A percentile compares a stretch with the other conserved stretches of the same genome.
These are phyloP conservation scores for Metarhizium rileyi DNA, from an alignment of 2,329 filamentous ascomycete genomes.

Conservation along the genomic window DNA sequence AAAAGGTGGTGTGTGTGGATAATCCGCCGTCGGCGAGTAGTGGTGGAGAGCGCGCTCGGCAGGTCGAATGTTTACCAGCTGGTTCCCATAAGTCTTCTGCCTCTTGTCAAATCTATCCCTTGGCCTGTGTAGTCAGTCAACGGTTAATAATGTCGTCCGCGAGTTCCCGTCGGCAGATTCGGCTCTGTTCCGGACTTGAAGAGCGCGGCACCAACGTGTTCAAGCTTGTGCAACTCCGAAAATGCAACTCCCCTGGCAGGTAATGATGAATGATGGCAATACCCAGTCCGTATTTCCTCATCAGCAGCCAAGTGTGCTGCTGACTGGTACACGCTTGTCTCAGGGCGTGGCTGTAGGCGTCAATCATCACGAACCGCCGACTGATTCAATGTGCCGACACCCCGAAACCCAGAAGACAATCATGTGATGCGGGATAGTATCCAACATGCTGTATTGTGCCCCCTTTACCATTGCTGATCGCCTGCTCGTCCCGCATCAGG, in stretches of 20 bases:
- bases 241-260: not conserved
- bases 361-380: not conserved
- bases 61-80: not conserved
- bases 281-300: no score
- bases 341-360: not conserved
- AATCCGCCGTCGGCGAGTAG: not conserved
- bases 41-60: not conserved
- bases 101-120: not conserved
- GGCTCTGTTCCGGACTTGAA: no score
- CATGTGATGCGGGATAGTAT: not conserved
- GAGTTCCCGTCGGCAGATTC: no score
- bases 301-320: no score
- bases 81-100: not conserved
- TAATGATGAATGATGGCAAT: no score
- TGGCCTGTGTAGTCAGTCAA: no score
- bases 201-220: no score
- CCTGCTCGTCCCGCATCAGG: not conserved
- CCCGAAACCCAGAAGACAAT: not conserved
- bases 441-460: not conserved
- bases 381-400: not conserved
- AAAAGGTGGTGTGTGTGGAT: not conserved
- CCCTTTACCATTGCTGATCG: not conserved
- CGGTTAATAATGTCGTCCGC: no score
- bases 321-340: not conserved
- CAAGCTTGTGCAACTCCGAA: not conserved